Conservation (phyloP, 2,329 filamentous ascomycete genomes). For the Alternaria longipes region DNA sequence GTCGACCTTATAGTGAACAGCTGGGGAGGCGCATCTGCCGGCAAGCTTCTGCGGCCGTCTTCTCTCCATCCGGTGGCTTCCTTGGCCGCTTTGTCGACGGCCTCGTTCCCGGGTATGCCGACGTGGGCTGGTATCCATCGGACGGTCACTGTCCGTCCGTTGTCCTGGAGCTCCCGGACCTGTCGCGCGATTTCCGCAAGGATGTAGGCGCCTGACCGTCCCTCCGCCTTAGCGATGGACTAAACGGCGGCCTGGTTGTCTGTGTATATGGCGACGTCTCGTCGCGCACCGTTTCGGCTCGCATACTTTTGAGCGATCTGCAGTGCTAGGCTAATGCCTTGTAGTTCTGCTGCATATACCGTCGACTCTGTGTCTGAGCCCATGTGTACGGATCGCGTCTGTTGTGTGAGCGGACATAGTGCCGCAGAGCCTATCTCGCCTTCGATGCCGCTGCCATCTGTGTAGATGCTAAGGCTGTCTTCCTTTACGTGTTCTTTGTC, state of each 20-base stretch:
- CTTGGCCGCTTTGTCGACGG: conserved; percentile 2
- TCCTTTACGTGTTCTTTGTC: conserved; percentile 18
- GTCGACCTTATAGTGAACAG: background rate
- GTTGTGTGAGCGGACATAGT: conserved; percentile 25
- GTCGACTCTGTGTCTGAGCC: conserved; percentile 17
- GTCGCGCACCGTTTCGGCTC: conserved; percentile 12
- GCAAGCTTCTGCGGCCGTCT: background rate
- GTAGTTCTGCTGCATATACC: conserved; percentile 24
- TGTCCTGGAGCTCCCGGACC: conserved; percentile 19
- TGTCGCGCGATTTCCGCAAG: conserved; percentile 23
- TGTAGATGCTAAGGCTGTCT: conserved; percentile 32
- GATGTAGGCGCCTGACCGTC: conserved; percentile 24
- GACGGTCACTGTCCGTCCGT: background rate
- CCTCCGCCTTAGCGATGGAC: conserved; percentile 23
- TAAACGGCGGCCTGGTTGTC: conserved; percentile 27
- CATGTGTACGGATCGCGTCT: conserved; percentile 22
- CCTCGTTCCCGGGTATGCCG: conserved; percentile 1
- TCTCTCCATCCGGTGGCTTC: background rate
- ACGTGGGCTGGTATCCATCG: conserved; percentile 3
- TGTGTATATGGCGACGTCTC: too few species aligned
- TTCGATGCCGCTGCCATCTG: conserved; percentile 33
- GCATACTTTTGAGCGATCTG: conserved; percentile 26
- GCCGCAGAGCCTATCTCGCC: conserved; percentile 24
- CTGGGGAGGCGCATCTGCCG: background rate
- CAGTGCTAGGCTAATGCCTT: conserved; percentile 29